phyloP scores from a whole-genome alignment of 108 stramenopile genomes.

The Nannochloropsis gaditana region DNA sequence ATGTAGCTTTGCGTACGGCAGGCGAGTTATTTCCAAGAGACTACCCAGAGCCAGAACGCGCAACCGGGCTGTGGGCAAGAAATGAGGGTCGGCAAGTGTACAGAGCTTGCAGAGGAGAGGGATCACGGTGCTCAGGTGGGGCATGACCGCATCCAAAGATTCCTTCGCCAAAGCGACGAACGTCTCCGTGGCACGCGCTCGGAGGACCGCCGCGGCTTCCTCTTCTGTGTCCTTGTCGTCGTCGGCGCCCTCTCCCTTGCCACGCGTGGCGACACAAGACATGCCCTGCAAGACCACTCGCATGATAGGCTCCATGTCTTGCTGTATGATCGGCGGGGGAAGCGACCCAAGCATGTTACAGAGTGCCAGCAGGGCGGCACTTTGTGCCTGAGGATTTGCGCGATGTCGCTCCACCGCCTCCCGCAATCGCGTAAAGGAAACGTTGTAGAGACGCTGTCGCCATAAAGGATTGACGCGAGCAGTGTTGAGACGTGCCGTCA shows the following conservation, averaged over 20 bases:
- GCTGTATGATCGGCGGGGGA: not conserved
- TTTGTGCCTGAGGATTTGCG: not conserved
- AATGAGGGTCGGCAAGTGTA: not conserved
- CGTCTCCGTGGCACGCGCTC: not conserved
- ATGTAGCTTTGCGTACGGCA: constrained; percentile 32
- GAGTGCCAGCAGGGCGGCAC: not conserved
- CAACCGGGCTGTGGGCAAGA: not conserved
- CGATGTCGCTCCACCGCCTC: not conserved
- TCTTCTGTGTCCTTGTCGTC: not conserved
- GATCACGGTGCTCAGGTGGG: not conserved
- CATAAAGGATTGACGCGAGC: not conserved
- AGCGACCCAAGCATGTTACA: not conserved
- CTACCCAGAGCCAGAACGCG: constrained; percentile 31
- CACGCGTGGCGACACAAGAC: not conserved
- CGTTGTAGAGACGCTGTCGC: not conserved
- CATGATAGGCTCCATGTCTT: not conserved
- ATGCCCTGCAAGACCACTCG: constrained; percentile 3
- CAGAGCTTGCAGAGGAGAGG: constrained; percentile 8
- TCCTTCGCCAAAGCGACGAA: constrained; percentile 9
- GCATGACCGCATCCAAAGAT: not conserved
- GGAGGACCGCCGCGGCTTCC: not conserved
- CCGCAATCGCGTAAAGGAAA: not conserved
- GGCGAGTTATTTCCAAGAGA: constrained; percentile 18
- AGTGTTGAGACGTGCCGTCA: not conserved
- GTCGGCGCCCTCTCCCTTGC: not conserved